Evolutionary conservation across 768 basidiomycete species (phyloP).

Genomic region (Termitomyces titanicus): DNA sequence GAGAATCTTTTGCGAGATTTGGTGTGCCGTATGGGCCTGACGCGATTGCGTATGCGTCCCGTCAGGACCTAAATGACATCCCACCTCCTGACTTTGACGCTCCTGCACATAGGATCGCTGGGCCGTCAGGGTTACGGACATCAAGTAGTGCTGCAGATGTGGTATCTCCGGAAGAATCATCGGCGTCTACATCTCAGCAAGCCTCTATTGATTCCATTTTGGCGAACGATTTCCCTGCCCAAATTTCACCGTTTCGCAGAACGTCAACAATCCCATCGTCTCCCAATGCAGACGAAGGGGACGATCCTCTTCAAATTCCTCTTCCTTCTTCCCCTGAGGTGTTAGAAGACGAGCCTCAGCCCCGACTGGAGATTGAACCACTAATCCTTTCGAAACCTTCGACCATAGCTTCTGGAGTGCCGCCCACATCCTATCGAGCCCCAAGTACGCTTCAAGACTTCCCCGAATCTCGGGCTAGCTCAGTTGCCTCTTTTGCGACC

Average conservation of each 20-base stretch:
- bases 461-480: conserved; percentile 20
- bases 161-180: background rate
- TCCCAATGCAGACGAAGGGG: background rate
- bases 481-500: conserved; percentile 29
- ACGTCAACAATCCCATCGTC: background rate
- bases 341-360: background rate
- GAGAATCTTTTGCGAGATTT: conserved; percentile 65
- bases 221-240: background rate
- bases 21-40: conserved; percentile 75
- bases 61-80: conserved; percentile 31
- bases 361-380: background rate
- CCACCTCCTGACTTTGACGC: conserved; percentile 58
- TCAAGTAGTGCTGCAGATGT: conserved; percentile 20
- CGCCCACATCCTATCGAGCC: conserved; percentile 8
- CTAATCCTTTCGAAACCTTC: conserved; percentile 5
- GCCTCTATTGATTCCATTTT: background rate
- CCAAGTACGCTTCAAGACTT: conserved; percentile 8
- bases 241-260: background rate
- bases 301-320: conserved; percentile 12
- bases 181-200: background rate
- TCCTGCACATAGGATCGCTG: conserved; percentile 16
- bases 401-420: conserved; percentile 1
- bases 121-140: conserved; percentile 25
- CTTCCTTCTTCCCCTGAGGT: conserved; percentile 2
- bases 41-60: conserved; percentile 60